phyloP scores from a whole-genome alignment of 495 filamentous ascomycete genomes.

The Neurospora sp. region DNA sequence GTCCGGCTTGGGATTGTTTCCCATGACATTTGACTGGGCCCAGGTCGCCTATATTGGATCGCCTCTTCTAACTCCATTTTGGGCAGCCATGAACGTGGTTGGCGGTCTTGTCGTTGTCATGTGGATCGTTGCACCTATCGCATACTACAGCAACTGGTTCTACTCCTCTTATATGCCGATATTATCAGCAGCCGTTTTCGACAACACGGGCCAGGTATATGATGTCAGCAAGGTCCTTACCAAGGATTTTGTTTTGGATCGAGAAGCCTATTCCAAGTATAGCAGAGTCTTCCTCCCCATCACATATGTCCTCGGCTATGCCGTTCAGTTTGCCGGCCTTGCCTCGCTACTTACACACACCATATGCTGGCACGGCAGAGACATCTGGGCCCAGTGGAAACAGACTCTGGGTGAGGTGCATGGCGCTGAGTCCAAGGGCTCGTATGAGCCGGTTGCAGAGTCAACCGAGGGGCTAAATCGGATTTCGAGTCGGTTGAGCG shows the following conservation, averaged over 20 bases:
- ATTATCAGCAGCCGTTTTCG: conserved; percentile 64
- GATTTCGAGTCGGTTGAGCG: conserved; percentile 13
- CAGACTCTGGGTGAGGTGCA: conserved; percentile 39
- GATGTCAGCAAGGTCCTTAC: conserved; percentile 69
- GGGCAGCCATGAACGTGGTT: conserved; percentile 85
- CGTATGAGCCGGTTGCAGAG: conserved; percentile 34
- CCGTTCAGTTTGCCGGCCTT: conserved; percentile 69
- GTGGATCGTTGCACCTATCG: conserved; percentile 77
- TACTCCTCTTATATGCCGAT: conserved; percentile 78
- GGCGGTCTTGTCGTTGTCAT: conserved; percentile 76
- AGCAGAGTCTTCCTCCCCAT: conserved; percentile 74
- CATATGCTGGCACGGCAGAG: conserved; percentile 62
- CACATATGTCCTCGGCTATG: conserved; percentile 73
- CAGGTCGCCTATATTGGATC: conserved; percentile 88
- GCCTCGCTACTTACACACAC: conserved; percentile 64
- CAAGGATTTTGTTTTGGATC: conserved; percentile 59
- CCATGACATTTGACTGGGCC: conserved; percentile 88
- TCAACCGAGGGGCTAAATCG: conserved; percentile 7
- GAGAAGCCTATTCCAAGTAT: conserved; percentile 59
- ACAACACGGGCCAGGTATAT: conserved; percentile 68
- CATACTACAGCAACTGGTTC: conserved; percentile 70
- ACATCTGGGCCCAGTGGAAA: conserved; percentile 62
- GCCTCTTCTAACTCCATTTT: conserved; percentile 78
- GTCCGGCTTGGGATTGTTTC: conserved; percentile 78
- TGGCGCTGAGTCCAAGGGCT: conserved; percentile 26